Base-by-base conservation (phyloP, 2,329 filamentous ascomycete genomes). In the Albophoma yamanashiensis region DNA sequence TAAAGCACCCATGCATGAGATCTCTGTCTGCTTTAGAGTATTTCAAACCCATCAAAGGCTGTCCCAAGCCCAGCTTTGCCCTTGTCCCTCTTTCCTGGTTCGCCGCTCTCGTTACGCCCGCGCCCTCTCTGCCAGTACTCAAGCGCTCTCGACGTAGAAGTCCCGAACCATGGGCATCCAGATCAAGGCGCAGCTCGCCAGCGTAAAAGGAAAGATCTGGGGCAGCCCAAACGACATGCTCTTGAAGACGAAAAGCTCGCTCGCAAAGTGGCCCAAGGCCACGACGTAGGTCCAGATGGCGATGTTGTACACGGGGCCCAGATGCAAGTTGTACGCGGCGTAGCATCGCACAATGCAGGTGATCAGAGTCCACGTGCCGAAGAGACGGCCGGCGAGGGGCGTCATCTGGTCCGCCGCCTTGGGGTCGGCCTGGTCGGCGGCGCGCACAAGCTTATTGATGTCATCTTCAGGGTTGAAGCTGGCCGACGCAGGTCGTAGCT, bases 321-420 rank as follows among this genome's bases (percentile, higher is more conserved):
- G 81, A 65, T 85, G 79, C 64, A 96, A 84, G 73, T 95, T 81
- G 76, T 95, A 96, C 40, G 90, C 89, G 5, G 91, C 90, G 70
- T 95, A 95, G 65, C 92, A 77, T 58, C 92, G 85, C 53, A 96
- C 82, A 57, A 96, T 77, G 61, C 86, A 83, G 7, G 89, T 87
- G 61, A 96, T 79, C 61, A 93, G 81, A 0, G 92, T 95, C 87
- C 92, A 97, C 38, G 90, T 94, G 59, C 89, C 92, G 72, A 96
- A 96, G 25, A 91, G 86, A 64, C 91, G 87, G 34, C 87, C 87
- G 14, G 86, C 87, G 38, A 96, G 84, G 6, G 88, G 85, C 7
- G 89, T 92, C 60, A 91, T 83, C 73, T 86, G 83, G 68, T 85
- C 82, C 60, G 74, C 68, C 53, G 74, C 79, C 67, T 77, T 78